Percentiles rank a stretch among this genome's conserved stretches.
Evolutionary conservation across 1,139 yeast species (phyloP).

Genomic region (Suhomyces bokatorum): DNA sequence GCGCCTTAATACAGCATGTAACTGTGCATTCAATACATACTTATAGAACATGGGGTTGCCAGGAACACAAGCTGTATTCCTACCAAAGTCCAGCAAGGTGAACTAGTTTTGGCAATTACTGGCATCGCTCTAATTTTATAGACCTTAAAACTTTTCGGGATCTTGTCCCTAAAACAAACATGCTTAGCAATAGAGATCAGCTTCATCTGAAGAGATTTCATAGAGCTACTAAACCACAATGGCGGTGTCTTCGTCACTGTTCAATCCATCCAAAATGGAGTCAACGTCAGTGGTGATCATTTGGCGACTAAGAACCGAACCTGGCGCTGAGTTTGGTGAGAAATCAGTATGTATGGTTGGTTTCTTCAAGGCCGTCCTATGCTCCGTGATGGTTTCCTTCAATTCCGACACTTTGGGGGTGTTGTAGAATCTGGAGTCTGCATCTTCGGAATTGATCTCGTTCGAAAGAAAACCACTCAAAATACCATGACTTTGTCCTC

Average conservation of each 20-base stretch:
- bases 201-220: not conserved
- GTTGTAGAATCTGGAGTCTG: conserved; percentile 12
- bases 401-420: conserved; percentile 50
- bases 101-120: no score
- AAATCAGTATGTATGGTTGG: conserved; percentile 12
- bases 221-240: conserved; percentile 28
- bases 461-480: not conserved
- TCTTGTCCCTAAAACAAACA: not conserved
- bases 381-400: conserved; percentile 38
- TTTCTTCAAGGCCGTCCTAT: conserved; percentile 10
- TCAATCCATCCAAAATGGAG: conserved; percentile 39
- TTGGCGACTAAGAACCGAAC: conserved; percentile 37
- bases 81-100: no score
- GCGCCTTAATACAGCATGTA: no score
- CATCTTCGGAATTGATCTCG: not conserved
- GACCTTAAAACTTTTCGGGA: no score
- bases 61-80: no score
- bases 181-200: not conserved
- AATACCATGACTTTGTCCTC: not conserved
- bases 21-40: no score
- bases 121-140: no score
- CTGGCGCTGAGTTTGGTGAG: conserved; percentile 21
- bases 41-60: no score
- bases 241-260: conserved; percentile 38
- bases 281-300: conserved; percentile 36